A percentile compares a stretch with the other conserved stretches of the same genome.
These are phyloP conservation scores for Cyclotella sp. DNA, from an alignment of 108 stramenopile species.

Conservation along the genomic window DNA sequence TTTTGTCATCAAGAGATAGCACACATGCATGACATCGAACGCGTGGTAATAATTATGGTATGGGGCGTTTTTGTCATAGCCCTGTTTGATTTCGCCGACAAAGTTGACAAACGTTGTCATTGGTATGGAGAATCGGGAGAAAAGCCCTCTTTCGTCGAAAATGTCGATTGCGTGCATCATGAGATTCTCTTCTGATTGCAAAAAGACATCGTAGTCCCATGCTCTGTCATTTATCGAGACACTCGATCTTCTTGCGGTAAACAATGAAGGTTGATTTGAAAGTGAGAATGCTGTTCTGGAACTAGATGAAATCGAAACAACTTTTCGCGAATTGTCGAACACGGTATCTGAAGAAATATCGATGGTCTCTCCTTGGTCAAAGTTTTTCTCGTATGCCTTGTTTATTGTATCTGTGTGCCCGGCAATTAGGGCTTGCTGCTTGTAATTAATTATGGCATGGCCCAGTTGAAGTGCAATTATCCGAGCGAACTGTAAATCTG, in stretches of 20 bases:
- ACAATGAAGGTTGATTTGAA: constrained; percentile 29
- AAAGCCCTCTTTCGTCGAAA: constrained; percentile 55
- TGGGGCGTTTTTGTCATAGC: constrained; percentile 47
- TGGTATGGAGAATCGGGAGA: constrained; percentile 56
- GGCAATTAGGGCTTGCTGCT: constrained; percentile 53
- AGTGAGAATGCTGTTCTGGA: constrained; percentile 33
- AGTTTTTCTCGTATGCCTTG: constrained; percentile 58
- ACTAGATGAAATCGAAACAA: not conserved
- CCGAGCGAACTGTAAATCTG: constrained; percentile 48
- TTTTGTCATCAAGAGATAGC: constrained; percentile 56
- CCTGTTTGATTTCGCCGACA: constrained; percentile 39
- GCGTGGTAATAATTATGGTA: constrained; percentile 76
- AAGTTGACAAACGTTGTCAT: constrained; percentile 56
- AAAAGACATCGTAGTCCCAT: constrained; percentile 60
- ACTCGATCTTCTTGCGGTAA: constrained; percentile 36
- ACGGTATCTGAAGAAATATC: constrained; percentile 28
- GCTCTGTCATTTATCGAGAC: constrained; percentile 41
- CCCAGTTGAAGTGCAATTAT: constrained; percentile 59
- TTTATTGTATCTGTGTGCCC: constrained; percentile 54
- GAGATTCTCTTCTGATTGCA: constrained; percentile 46
- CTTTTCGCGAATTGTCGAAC: constrained; percentile 15
- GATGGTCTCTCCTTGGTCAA: constrained; percentile 53
- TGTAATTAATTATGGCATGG: constrained; percentile 43
- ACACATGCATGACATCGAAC: constrained; percentile 69
- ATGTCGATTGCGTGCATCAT: constrained; percentile 53